Conservation (phyloP, 257 asterid genomes). For the Anisodus acutangulus region DNA sequence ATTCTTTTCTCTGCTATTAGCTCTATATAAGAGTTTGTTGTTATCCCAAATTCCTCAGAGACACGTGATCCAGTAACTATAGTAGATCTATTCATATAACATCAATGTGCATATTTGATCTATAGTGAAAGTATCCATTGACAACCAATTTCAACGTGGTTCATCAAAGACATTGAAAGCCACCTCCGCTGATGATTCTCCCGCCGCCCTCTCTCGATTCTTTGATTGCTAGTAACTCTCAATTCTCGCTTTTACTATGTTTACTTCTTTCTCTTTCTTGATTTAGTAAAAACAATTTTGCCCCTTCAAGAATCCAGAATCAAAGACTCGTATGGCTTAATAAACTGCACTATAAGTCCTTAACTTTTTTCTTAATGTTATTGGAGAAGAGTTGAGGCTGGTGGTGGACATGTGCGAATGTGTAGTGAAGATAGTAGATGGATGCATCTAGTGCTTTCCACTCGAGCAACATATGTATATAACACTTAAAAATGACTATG, state of each 20-base stretch:
- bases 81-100: neutral
- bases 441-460: neutral
- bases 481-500: neutral
- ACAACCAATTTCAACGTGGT: neutral
- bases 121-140: neutral
- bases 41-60: neutral
- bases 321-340: neutral
- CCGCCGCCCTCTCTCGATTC: neutral
- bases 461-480: neutral
- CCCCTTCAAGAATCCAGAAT: conserved; percentile 7
- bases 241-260: too few species aligned
- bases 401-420: neutral
- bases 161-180: neutral
- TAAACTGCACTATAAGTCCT: conserved; percentile 4
- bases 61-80: neutral
- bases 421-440: neutral
- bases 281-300: neutral
- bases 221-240: neutral
- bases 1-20: neutral
- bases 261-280: neutral
- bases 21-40: neutral
- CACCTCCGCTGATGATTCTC: neutral
- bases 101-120: neutral
- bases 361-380: neutral
- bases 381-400: conserved; percentile 7